A percentile compares a stretch with the other conserved stretches of the same genome.
Evolutionary conservation across 495 filamentous ascomycete genomes (phyloP).

Genomic region (Pyronema domesticum): DNA sequence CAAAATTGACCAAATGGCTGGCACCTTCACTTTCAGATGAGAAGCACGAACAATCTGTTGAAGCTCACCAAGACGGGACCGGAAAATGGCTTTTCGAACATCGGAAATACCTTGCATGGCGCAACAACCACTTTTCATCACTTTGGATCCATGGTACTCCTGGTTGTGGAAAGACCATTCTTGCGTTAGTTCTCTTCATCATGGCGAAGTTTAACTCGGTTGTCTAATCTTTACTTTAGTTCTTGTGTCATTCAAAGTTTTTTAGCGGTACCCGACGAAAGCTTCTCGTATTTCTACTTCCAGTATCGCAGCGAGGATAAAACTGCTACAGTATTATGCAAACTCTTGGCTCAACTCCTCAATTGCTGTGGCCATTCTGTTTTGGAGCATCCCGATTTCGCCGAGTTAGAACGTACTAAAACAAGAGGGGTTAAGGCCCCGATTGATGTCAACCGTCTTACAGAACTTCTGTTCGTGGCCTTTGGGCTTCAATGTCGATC

Average conservation of each 20-base stretch:
- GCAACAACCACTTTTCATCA: not conserved
- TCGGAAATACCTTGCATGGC: not conserved
- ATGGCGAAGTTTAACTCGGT: no score
- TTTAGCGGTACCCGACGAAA: not conserved
- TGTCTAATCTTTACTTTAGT: no score
- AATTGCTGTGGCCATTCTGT: no score
- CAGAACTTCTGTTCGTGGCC: not conserved
- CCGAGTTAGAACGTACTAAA: not conserved
- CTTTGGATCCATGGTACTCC: slow-evolving; percentile 1
- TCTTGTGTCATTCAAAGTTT: not conserved
- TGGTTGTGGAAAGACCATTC: not conserved
- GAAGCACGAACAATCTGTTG: not conserved
- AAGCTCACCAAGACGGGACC: not conserved
- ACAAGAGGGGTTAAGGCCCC: not conserved
- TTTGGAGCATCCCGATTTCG: not conserved
- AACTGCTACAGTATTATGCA: not conserved
- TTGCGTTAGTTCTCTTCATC: not conserved
- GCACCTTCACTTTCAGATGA: not conserved
- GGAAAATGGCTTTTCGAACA: not conserved
- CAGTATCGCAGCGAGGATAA: not conserved
- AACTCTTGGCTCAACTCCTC: not conserved
- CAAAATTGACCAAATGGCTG: not conserved
- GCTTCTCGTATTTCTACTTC: not conserved
- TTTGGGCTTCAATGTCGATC: not conserved
- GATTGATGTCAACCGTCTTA: not conserved